These are phyloP conservation scores for Myxozyma neotropica DNA, from an alignment of 805 yeast species.

Conservation along the genomic window DNA sequence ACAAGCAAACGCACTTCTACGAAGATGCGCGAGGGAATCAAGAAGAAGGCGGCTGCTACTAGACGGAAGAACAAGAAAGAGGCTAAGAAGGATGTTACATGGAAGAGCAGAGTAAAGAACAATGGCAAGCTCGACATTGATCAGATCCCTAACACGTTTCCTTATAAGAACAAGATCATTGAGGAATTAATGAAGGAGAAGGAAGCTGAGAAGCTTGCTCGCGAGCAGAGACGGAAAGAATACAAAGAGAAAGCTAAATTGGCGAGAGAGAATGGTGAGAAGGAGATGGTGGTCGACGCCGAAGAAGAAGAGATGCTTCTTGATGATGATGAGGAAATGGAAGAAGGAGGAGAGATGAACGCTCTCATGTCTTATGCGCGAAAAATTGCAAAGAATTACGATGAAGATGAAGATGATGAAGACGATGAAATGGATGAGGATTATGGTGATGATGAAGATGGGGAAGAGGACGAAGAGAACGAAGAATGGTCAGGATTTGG, in stretches of 20 bases:
- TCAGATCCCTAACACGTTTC: conserved; percentile 93
- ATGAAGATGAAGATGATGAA: conserved; percentile 44
- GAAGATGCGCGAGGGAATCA: conserved; percentile 93
- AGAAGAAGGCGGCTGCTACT: conserved; percentile 93
- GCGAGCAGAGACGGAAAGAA: conserved; percentile 44
- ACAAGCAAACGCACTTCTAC: conserved; percentile 89
- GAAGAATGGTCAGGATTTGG: conserved; percentile 44
- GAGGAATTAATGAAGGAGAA: conserved; percentile 54
- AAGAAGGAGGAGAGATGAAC: conserved; percentile 41
- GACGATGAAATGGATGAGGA: conserved; percentile 41
- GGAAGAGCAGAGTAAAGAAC: conserved; percentile 82
- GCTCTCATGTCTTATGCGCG: conserved; percentile 86
- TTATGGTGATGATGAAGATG: conserved; percentile 48
- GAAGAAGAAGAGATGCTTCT: conserved; percentile 34
- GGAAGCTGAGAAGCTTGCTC: conserved; percentile 49
- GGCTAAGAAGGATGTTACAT: conserved; percentile 87
- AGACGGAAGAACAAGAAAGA: conserved; percentile 78
- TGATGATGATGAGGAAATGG: conserved; percentile 45
- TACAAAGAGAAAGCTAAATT: conserved; percentile 38
- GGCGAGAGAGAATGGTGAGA: conserved; percentile 11
- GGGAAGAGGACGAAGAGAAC: conserved; percentile 47
- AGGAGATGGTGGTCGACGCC: conserved; percentile 42
- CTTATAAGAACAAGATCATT: conserved; percentile 84
- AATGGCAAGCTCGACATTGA: conserved; percentile 55
- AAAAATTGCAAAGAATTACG: conserved; percentile 79